Conservation (phyloP, 2,329 filamentous ascomycete species). For the Sordariomycetes sp. region DNA sequence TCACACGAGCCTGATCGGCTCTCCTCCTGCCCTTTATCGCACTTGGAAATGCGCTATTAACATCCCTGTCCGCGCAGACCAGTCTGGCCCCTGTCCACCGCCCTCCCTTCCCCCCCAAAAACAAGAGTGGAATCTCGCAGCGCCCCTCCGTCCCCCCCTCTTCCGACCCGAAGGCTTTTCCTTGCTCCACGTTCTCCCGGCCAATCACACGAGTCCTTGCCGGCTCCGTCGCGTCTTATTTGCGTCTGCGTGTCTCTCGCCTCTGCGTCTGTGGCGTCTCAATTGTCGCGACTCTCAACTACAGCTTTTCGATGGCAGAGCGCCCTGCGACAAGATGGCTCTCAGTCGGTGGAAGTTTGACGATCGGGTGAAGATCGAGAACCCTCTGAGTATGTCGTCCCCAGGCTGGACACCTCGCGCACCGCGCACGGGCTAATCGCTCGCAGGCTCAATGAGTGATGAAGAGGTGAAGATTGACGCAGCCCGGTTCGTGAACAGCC, state of each 20-base stretch:
- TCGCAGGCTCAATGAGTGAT: background rate
- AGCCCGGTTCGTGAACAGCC: slow-evolving; percentile 3
- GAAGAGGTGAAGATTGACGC: slow-evolving; percentile 3
- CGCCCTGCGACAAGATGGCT: background rate
- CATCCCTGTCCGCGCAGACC: background rate
- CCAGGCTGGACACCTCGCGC: background rate
- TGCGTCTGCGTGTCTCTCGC: background rate
- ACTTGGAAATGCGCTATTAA: background rate
- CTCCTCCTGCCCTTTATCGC: background rate
- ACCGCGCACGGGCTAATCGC: background rate
- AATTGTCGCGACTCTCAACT: background rate
- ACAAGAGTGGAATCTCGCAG: too few species aligned
- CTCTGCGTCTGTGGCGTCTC: background rate
- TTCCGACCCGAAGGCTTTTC: too few species aligned
- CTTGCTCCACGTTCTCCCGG: too few species aligned
- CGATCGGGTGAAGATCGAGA: slow-evolving; percentile 3
- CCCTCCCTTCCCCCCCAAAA: too few species aligned
- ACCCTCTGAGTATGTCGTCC: background rate
- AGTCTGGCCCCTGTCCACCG: background rate
- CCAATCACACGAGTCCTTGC: too few species aligned
- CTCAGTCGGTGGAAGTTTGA: background rate
- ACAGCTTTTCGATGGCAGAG: background rate
- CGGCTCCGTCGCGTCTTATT: too few species aligned
- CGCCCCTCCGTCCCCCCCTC: too few species aligned
- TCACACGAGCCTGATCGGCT: background rate